Conservation (phyloP, 768 basidiomycete species). For the Roridomyces roridus region DNA sequence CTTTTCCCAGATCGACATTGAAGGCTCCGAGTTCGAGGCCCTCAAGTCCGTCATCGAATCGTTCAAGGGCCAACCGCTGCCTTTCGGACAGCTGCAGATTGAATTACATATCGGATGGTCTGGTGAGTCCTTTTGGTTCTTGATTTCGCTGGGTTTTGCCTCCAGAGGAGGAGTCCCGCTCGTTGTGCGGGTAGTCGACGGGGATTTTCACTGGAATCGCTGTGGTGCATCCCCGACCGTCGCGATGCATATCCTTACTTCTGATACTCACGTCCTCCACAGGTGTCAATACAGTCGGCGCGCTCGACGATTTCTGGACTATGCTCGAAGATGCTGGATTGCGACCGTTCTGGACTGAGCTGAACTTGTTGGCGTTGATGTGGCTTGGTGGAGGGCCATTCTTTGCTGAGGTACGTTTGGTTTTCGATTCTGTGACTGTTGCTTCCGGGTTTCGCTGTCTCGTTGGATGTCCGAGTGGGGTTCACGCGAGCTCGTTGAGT, state of each 20-base stretch:
- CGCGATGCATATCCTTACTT: neutral
- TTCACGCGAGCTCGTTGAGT: too few relatives aligned
- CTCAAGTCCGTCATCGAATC: constrained; percentile 46
- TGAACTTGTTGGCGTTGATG: constrained; percentile 40
- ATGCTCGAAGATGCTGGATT: constrained; percentile 52
- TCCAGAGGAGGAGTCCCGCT: too few relatives aligned
- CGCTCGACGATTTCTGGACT: constrained; percentile 52
- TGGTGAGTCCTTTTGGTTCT: constrained; percentile 27
- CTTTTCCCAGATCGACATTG: constrained; percentile 55
- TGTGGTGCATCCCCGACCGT: neutral
- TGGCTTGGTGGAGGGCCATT: constrained; percentile 30
- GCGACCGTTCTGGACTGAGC: constrained; percentile 53
- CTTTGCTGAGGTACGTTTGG: constrained; percentile 35
- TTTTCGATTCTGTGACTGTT: neutral
- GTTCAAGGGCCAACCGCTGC: constrained; percentile 44
- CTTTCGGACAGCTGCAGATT: constrained; percentile 54
- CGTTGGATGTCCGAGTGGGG: too few relatives aligned
- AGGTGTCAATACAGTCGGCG: constrained; percentile 40
- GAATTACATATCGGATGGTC: constrained; percentile 45
- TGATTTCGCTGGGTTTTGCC: too few relatives aligned
- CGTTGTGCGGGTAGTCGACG: too few relatives aligned
- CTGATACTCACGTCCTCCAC: constrained; percentile 6
- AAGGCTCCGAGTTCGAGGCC: constrained; percentile 55
- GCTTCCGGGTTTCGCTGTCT: too few relatives aligned
- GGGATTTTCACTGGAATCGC: too few relatives aligned